Conservation (phyloP, 129 eudicot species). For the Ambrosia artemisiifolia region DNA sequence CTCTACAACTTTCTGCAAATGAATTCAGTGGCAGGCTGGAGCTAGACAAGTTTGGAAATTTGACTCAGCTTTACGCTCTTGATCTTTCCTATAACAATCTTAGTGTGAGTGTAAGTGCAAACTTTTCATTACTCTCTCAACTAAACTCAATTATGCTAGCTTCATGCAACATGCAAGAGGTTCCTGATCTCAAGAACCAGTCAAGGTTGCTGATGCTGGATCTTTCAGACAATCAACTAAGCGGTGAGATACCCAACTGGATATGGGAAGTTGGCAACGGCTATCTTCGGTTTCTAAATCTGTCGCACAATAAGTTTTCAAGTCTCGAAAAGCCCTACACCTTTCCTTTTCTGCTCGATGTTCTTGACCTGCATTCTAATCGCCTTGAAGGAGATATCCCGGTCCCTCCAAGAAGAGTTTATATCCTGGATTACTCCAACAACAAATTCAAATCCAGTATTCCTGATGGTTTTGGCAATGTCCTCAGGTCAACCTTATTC, state of each 20-base stretch:
- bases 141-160: conserved; percentile 35
- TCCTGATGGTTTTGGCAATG: conserved; percentile 42
- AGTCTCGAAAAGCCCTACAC: conserved; percentile 40
- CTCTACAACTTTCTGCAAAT: conserved; percentile 41
- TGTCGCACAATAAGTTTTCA: conserved; percentile 41
- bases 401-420: conserved; percentile 35
- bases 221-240: conserved; percentile 45
- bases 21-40: conserved; percentile 42
- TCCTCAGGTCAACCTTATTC: conserved; percentile 20
- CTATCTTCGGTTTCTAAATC: conserved; percentile 33
- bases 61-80: conserved; percentile 37
- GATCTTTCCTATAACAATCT: conserved; percentile 55
- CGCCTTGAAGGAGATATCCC: conserved; percentile 46
- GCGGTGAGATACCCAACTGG: conserved; percentile 61
- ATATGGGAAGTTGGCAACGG: conserved; percentile 45
- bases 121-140: conserved; percentile 30
- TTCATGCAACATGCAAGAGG: conserved; percentile 45
- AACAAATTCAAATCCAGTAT: conserved; percentile 41
- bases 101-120: conserved; percentile 21
- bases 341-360: conserved; percentile 20
- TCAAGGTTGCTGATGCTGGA: conserved; percentile 40
- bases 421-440: conserved; percentile 49
- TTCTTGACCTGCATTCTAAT: conserved; percentile 55
- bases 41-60: conserved; percentile 26
- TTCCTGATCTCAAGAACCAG: conserved; percentile 46